These are phyloP conservation scores for Sordariomycetes sp. DNA, from an alignment of 2,329 filamentous ascomycete genomes.

Conservation along the genomic window DNA sequence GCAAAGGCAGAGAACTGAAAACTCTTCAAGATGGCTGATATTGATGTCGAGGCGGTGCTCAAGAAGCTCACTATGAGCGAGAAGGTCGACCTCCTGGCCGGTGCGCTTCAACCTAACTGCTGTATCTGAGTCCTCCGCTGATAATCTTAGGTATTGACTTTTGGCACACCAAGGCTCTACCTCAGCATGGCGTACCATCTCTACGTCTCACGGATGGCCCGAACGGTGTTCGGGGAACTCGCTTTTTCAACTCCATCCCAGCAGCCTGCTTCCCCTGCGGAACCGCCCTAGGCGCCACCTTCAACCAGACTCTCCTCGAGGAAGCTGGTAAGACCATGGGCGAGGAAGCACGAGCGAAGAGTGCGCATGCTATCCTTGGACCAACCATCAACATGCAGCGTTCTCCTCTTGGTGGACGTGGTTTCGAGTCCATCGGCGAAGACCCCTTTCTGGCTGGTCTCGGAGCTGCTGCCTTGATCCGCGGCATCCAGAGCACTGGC, in stretches of 20 bases:
- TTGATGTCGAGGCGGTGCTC: constrained; percentile 44
- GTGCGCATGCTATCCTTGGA: constrained; percentile 48
- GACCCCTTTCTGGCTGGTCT: constrained; percentile 48
- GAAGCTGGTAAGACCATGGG: constrained; percentile 42
- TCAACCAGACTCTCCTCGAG: constrained; percentile 42
- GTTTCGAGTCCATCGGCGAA: constrained; percentile 50
- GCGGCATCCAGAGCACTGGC: constrained; percentile 46
- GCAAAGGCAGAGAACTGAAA: too few relatives aligned
- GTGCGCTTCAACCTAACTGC: constrained; percentile 15
- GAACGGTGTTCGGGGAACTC: constrained; percentile 59
- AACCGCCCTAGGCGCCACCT: constrained; percentile 48
- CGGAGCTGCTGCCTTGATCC: constrained; percentile 41
- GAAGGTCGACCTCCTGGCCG: constrained; percentile 44
- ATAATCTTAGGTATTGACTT: constrained; percentile 47
- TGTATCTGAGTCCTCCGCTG: background rate
- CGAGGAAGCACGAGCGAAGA: constrained; percentile 44
- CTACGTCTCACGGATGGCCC: constrained; percentile 60
- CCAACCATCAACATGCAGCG: constrained; percentile 57
- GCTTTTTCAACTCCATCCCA: constrained; percentile 55
- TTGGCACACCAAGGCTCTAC: constrained; percentile 58
- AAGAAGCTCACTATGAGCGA: constrained; percentile 43
- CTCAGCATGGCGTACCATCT: constrained; percentile 45
- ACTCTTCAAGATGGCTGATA: constrained; percentile 32
- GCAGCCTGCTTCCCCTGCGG: constrained; percentile 55
- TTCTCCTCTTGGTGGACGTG: constrained; percentile 48